phyloP scores from a whole-genome alignment of 495 filamentous ascomycete genomes.

The Aspergillus heteromorphus region DNA sequence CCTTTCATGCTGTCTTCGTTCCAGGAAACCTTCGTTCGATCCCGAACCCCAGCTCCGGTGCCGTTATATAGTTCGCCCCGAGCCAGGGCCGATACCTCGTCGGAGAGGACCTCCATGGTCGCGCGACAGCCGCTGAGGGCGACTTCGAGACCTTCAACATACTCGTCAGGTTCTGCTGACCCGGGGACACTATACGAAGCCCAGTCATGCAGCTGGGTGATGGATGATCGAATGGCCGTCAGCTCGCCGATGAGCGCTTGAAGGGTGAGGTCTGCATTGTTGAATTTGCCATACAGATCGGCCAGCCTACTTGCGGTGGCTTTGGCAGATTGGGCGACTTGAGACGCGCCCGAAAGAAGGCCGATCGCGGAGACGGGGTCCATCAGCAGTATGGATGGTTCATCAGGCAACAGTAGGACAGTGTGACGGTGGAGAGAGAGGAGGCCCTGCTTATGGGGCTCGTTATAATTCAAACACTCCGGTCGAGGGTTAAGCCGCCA shows the following conservation, averaged over 20 bases:
- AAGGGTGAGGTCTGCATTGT: slow-evolving; percentile 39
- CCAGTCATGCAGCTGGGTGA: slow-evolving; percentile 41
- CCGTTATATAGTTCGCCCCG: slow-evolving; percentile 12
- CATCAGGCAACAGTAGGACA: neutral
- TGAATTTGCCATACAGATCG: slow-evolving; percentile 32
- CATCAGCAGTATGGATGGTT: slow-evolving; percentile 15
- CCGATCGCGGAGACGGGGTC: slow-evolving; percentile 30
- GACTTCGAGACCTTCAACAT: slow-evolving; percentile 29
- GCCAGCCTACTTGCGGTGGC: slow-evolving; percentile 31
- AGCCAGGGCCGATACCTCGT: slow-evolving; percentile 33
- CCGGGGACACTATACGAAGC: slow-evolving; percentile 21
- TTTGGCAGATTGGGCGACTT: slow-evolving; percentile 27
- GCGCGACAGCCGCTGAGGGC: slow-evolving; percentile 37
- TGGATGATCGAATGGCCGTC: slow-evolving; percentile 32
- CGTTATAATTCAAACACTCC: too few relatives aligned
- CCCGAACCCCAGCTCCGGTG: slow-evolving; percentile 16
- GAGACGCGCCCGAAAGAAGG: slow-evolving; percentile 24
- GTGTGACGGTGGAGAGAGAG: too few relatives aligned
- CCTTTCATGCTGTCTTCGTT: slow-evolving; percentile 39
- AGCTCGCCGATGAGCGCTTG: slow-evolving; percentile 36
- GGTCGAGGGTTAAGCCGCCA: too few relatives aligned
- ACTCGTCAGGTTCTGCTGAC: slow-evolving; percentile 22
- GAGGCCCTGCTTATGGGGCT: too few relatives aligned
- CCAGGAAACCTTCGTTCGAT: slow-evolving; percentile 31
- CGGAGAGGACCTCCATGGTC: slow-evolving; percentile 35